Evolutionary conservation across 352 stramenopile genomes (phyloP).

Genomic region (Pythium angustatum): DNA sequence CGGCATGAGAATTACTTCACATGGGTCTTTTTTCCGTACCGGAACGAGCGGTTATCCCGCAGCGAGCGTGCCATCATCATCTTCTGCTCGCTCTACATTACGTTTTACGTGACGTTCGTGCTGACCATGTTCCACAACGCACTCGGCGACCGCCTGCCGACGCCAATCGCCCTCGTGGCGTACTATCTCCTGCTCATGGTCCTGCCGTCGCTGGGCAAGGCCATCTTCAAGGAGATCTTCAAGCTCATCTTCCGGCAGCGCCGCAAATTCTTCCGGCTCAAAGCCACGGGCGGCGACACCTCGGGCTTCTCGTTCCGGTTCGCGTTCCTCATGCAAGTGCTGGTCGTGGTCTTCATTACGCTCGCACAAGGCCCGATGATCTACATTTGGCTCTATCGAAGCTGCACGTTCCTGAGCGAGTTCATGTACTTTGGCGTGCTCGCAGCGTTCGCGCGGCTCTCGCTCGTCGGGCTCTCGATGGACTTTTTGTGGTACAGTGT

Average conservation of each 20-base stretch:
- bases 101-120: conserved; percentile 74
- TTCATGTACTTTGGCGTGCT: conserved; percentile 72
- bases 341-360: conserved; percentile 54
- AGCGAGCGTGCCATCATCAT: conserved; percentile 65
- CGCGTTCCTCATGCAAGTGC: conserved; percentile 54
- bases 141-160: conserved; percentile 37
- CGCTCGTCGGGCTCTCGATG: conserved; percentile 47
- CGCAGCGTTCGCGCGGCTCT: conserved; percentile 57
- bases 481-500: conserved; percentile 59
- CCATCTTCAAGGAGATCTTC: conserved; percentile 75
- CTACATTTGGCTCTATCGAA: conserved; percentile 68
- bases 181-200: conserved; percentile 61
- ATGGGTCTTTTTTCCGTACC: conserved; percentile 72
- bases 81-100: conserved; percentile 70
- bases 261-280: conserved; percentile 64
- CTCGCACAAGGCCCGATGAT: conserved; percentile 54
- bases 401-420: conserved; percentile 59
- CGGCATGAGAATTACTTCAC: conserved; percentile 79
- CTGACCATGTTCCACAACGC: conserved; percentile 59
- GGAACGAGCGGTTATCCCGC: conserved; percentile 60
- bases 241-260: conserved; percentile 74
- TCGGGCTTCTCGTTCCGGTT: conserved; percentile 55
- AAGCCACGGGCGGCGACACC: conserved; percentile 43
- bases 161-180: conserved; percentile 42
- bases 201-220: conserved; percentile 58